These are phyloP conservation scores for Nymphaea thermarum DNA, from an alignment of 164 flowering plant genomes.

Conservation along the genomic window DNA sequence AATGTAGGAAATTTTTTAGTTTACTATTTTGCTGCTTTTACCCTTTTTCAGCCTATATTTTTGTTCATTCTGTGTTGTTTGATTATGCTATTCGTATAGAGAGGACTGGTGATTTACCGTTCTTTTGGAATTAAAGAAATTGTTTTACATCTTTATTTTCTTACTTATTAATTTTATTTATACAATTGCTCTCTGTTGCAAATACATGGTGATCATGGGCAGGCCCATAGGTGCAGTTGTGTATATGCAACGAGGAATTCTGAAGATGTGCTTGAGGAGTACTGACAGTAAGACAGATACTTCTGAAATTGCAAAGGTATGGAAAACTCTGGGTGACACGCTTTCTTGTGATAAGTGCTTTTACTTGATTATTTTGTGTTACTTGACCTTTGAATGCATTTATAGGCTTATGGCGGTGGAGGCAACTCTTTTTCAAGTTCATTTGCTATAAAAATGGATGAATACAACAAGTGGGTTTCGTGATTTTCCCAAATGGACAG, in stretches of 20 bases:
- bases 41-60: no score
- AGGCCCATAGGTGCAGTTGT: conserved; percentile 99
- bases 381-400: not conserved
- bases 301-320: conserved; percentile 88
- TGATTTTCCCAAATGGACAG: conserved; percentile 3
- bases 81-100: not conserved
- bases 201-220: conserved; percentile 2
- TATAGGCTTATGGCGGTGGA: conserved; percentile 95
- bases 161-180: no score
- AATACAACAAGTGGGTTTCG: conserved; percentile 66
- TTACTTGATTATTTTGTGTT: not conserved
- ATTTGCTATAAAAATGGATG: conserved; percentile 90
- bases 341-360: not conserved
- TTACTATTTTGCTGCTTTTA: no score
- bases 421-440: conserved; percentile 73
- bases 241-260: conserved; percentile 65
- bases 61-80: not conserved
- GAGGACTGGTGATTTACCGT: no score
- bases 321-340: conserved; percentile 1
- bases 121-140: no score
- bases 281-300: conserved; percentile 58
- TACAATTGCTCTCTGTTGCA: no score
- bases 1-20: no score
- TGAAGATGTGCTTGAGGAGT: conserved; percentile 88
- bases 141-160: no score